Evolutionary conservation across 208 protist species (phyloP).

Genomic region (Entamoeba dispar): DNA sequence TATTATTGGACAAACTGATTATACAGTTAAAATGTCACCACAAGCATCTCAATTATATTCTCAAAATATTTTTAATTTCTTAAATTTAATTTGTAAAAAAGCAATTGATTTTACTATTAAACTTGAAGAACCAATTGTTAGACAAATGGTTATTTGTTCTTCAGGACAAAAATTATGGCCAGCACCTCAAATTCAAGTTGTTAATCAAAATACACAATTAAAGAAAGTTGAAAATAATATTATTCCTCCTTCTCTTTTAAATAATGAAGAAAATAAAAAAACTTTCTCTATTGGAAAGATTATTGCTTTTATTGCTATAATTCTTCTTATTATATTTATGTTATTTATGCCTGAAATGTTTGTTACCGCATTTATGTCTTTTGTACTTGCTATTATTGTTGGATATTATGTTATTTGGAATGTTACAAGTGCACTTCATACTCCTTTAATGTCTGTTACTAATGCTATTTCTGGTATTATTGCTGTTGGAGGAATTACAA

Average conservation of each 20-base stretch:
- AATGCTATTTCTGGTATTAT: conserved; percentile 64
- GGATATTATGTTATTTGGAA: conserved; percentile 48
- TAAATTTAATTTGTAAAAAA: conserved; percentile 32
- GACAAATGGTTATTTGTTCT: not conserved
- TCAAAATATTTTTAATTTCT: conserved; percentile 54
- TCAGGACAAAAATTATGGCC: conserved; percentile 15
- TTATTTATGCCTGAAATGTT: not conserved
- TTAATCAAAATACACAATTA: not conserved
- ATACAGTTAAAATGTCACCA: conserved; percentile 47
- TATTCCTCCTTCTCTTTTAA: not conserved
- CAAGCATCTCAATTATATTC: conserved; percentile 51
- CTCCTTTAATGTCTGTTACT: conserved; percentile 66
- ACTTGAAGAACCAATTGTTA: conserved; percentile 38
- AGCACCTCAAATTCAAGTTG: not conserved
- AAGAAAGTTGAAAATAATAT: not conserved
- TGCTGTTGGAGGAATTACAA: conserved; percentile 31
- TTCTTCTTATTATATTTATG: not conserved
- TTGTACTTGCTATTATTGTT: conserved; percentile 43
- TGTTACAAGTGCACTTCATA: conserved; percentile 60
- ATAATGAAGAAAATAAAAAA: not conserved
- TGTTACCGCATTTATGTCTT: conserved; percentile 24
- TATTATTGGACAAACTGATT: conserved; percentile 56
- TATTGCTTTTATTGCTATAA: not conserved
- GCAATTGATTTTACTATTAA: not conserved
- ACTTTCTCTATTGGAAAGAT: not conserved